Evolutionary conservation across 192 early-diverging fungal genomes (phyloP).

Genomic region (Umbelopsis isabellina): DNA sequence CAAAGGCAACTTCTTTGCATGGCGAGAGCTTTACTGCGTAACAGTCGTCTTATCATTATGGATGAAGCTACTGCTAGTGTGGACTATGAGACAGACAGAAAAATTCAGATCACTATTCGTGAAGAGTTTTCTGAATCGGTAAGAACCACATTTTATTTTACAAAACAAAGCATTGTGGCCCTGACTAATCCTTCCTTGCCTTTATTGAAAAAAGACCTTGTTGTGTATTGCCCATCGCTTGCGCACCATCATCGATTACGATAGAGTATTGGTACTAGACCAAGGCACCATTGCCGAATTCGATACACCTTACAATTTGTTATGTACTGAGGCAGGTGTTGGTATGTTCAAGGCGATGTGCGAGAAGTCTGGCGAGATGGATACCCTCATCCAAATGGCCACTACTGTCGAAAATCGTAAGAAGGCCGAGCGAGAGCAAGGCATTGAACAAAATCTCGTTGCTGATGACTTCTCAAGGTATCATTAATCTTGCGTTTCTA

Average conservation of each 20-base stretch:
- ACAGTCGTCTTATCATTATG: constrained; percentile 69
- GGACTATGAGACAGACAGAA: constrained; percentile 82
- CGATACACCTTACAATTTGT: constrained; percentile 74
- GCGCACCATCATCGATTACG: constrained; percentile 77
- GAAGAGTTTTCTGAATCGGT: constrained; percentile 61
- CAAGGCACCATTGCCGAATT: constrained; percentile 49
- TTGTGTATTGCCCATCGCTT: constrained; percentile 89
- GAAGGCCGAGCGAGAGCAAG: background rate
- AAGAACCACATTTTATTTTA: background rate
- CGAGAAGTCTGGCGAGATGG: constrained; percentile 82
- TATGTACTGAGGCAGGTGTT: constrained; percentile 44
- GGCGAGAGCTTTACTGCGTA: constrained; percentile 71
- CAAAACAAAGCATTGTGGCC: no score
- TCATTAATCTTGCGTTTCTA: background rate
- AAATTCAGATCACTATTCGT: constrained; percentile 86
- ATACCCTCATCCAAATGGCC: constrained; percentile 61
- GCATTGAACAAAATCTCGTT: background rate
- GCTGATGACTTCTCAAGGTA: constrained; percentile 4
- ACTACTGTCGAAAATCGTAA: constrained; percentile 14
- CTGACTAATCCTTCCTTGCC: background rate
- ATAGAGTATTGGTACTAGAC: constrained; percentile 63
- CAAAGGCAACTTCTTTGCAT: constrained; percentile 75
- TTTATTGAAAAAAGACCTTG: constrained; percentile 64
- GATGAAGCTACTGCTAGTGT: constrained; percentile 93
- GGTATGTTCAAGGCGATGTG: constrained; percentile 78